A percentile compares a stretch with the other conserved stretches of the same genome.
These are phyloP conservation scores for Solanum aculeatissimum DNA, from an alignment of 305 asterid species.

Conservation along the genomic window DNA sequence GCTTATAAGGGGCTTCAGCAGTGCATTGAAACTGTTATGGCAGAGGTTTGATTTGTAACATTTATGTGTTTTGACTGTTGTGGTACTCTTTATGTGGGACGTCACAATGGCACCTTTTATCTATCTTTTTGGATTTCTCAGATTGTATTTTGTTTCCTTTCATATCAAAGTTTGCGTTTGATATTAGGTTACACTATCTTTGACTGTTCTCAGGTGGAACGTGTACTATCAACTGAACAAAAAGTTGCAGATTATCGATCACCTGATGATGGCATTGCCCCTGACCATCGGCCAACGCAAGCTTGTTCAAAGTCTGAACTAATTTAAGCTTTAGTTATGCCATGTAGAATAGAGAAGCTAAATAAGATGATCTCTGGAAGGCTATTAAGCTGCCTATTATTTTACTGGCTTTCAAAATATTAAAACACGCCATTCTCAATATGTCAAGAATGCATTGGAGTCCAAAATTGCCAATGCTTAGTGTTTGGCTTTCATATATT, in stretches of 20 bases:
- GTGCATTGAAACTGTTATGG: slow-evolving; percentile 93
- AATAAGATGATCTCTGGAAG: neutral
- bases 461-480: neutral
- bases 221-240: slow-evolving; percentile 88
- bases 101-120: neutral
- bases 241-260: slow-evolving; percentile 81
- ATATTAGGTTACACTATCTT: neutral
- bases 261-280: slow-evolving; percentile 85
- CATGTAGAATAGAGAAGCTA: neutral
- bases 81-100: neutral
- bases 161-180: neutral
- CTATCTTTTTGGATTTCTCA: neutral
- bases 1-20: slow-evolving; percentile 98
- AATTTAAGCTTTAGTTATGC: neutral
- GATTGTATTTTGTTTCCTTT: neutral
- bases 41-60: slow-evolving; percentile 50
- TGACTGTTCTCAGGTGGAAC: slow-evolving; percentile 54
- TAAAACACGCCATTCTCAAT: neutral
- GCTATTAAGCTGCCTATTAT: neutral
- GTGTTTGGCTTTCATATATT: neutral
- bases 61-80: neutral
- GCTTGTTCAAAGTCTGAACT: slow-evolving; percentile 76
- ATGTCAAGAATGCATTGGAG: neutral
- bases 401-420: neutral
- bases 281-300: slow-evolving; percentile 91